Evolutionary conservation across 768 basidiomycete genomes (phyloP), one percentile per base, ranked within the genome.

Genomic region (Gymnopilus dilepis): DNA sequence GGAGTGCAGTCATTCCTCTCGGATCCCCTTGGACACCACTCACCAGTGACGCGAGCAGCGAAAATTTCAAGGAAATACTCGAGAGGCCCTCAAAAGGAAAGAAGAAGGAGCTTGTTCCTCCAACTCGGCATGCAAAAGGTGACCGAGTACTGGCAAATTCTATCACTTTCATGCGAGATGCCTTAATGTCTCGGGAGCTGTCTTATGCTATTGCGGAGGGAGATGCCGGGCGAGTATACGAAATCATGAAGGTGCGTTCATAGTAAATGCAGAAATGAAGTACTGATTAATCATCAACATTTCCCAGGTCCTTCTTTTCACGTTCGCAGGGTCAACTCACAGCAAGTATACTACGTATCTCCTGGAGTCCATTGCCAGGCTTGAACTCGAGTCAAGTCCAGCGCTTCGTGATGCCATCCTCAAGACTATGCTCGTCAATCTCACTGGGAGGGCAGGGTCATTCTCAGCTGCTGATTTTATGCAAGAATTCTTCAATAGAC

Each of bases 401-500:
- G 66, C 56, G 11, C 61, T 74, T 2, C 56, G 64, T 0, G 55
- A 67, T 2, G 65, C 67, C 30, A 69, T 73, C 22, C 63, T 75
- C 66, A 21, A 76, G 74, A 0, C 26, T 34, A 34, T 12, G 12
- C 33, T n/a, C n/a, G n/a, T n/a, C n/a, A n/a, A n/a, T n/a, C n/a
- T 34, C 33, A 34, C 33, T 6, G 33, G 33, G 12, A 34, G 33
- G 12, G 60, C 6, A 47, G 51, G 0, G 74, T 75, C 0, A 26
- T 58, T 11, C 76, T 57, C 59, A 1, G 72, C 69, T 0, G 69
- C 68, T 8, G 76, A 77, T 43, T 65, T 75, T n/a, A 66, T 73
- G 30, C 76, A 78, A 56, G 77, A 77, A 54, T 70, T 72, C 40
- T 68, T 75, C 52, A 76, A 77, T 48, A 63, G 66, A 8, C 64